These are phyloP conservation scores for Annulohypoxylon stygium DNA, from an alignment of 495 filamentous ascomycete species.

Conservation along the genomic window DNA sequence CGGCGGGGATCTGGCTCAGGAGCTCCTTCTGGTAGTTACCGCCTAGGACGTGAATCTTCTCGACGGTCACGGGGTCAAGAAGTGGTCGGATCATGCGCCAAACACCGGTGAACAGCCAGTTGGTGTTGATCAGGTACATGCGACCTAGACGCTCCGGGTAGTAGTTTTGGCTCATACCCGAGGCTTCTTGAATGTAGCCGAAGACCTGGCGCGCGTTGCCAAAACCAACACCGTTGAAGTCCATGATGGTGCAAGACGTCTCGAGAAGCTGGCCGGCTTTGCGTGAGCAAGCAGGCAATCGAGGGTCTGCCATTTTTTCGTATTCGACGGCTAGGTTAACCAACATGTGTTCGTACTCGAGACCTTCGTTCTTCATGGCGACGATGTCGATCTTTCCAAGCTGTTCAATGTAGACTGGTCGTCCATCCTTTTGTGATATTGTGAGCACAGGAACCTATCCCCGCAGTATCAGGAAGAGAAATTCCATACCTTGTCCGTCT, in stretches of 20 bases:
- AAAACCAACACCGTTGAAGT: constrained; percentile 92
- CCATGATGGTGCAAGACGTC: constrained; percentile 97
- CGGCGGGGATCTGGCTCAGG: constrained; percentile 83
- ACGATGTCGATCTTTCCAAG: constrained; percentile 91
- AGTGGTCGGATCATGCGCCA: constrained; percentile 90
- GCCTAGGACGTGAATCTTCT: constrained; percentile 94
- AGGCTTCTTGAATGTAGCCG: constrained; percentile 75
- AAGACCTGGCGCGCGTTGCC: constrained; percentile 82
- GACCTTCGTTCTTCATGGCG: constrained; percentile 90
- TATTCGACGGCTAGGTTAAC: constrained; percentile 96
- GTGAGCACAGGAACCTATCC: constrained; percentile 19
- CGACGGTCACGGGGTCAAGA: constrained; percentile 94
- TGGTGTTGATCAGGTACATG: constrained; percentile 96
- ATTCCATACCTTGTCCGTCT: constrained; percentile 87
- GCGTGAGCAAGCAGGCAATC: constrained; percentile 94
- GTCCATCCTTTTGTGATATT: constrained; percentile 77
- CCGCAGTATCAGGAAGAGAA: not conserved
- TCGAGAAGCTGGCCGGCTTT: constrained; percentile 91
- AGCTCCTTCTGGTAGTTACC: constrained; percentile 84
- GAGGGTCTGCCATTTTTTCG: constrained; percentile 92
- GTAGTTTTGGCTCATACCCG: constrained; percentile 89
- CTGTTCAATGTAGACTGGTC: constrained; percentile 97
- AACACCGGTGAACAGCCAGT: constrained; percentile 88
- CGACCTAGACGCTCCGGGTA: constrained; percentile 92
- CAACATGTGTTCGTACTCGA: constrained; percentile 91